Percentiles rank a stretch among this genome's conserved stretches.
phyloP scores from a whole-genome alignment of 768 basidiomycete genomes.

The Suillus brevipes region DNA sequence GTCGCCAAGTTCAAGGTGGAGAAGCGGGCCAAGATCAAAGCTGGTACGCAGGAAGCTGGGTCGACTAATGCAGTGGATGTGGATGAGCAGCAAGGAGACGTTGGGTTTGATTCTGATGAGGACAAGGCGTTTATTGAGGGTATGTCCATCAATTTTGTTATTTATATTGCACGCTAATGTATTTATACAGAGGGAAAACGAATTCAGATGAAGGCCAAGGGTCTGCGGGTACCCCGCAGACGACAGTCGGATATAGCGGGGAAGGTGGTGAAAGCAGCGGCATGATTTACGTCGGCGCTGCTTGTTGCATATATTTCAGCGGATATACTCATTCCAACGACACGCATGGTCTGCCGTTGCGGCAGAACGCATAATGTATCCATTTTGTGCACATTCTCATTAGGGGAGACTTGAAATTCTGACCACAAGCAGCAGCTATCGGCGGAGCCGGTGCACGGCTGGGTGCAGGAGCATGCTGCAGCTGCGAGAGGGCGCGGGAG shows the following conservation, averaged over 20 bases:
- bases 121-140: constrained; percentile 80
- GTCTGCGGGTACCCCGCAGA: constrained; percentile 64
- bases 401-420: no score
- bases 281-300: not conserved
- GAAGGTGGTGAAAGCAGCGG: constrained; percentile 20
- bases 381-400: not conserved
- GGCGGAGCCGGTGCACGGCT: not conserved
- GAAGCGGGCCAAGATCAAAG: constrained; percentile 58
- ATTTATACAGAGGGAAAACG: constrained; percentile 63
- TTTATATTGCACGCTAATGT: constrained; percentile 7
- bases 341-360: not conserved
- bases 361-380: not conserved
- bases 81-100: constrained; percentile 23
- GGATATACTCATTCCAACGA: not conserved
- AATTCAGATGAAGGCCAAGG: constrained; percentile 73
- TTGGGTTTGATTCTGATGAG: constrained; percentile 72
- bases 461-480: not conserved
- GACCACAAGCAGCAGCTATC: not conserved
- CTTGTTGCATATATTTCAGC: not conserved
- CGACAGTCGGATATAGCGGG: constrained; percentile 31
- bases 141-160: constrained; percentile 37
- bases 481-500: not conserved
- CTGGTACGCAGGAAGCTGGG: constrained; percentile 26
- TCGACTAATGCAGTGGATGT: constrained; percentile 29
- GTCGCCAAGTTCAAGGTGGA: constrained; percentile 98